A percentile compares a stretch with the other conserved stretches of the same genome.
Evolutionary conservation across 495 filamentous ascomycete species (phyloP).

Genomic region (Aspergillus ellipticus): DNA sequence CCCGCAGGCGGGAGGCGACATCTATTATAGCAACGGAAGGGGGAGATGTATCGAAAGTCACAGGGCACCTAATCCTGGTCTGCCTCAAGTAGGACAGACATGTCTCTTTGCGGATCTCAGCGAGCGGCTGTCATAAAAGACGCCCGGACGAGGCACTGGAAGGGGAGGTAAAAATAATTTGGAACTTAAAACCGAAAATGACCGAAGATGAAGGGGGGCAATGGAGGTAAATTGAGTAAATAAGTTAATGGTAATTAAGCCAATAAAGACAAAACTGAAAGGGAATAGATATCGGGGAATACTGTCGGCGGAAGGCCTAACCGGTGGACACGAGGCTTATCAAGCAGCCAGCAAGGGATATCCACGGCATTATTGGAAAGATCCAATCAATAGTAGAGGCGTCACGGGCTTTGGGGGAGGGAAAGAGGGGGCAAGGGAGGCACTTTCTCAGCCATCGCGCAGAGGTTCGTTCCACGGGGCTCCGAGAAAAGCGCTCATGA

Average conservation of each 20-base stretch:
- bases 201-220: not conserved
- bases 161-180: not conserved
- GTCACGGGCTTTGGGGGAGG: not conserved
- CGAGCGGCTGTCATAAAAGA: constrained; percentile 2
- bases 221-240: not conserved
- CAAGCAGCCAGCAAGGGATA: constrained; percentile 28
- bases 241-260: not conserved
- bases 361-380: constrained; percentile 12
- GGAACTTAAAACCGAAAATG: not conserved
- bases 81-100: not conserved
- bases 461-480: not conserved
- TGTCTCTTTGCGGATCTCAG: constrained; percentile 9
- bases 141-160: not conserved
- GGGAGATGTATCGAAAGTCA: not conserved
- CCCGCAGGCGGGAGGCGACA: not conserved
- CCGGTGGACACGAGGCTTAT: constrained; percentile 30
- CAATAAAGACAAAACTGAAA: constrained; percentile 1
- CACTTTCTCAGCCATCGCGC: not conserved
- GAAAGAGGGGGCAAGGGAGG: not conserved
- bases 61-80: not conserved
- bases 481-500: not conserved
- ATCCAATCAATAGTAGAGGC: constrained; percentile 16
- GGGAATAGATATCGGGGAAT: constrained; percentile 3
- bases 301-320: constrained; percentile 1
- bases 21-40: constrained; percentile 6